Conservation (phyloP, 108 stramenopile genomes). For the Schizochytrium sp. region DNA sequence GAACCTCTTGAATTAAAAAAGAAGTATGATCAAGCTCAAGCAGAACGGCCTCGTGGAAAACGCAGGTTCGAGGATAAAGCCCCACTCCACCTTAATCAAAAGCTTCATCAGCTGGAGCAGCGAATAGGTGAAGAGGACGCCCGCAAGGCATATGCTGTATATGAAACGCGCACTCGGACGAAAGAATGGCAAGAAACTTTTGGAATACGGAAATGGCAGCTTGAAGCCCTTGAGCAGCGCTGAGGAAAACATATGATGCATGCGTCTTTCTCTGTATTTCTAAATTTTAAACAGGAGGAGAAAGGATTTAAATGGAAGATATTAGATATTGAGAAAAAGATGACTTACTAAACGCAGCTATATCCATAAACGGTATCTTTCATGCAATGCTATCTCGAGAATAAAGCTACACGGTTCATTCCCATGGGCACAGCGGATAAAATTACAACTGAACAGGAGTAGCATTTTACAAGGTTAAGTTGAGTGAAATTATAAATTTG, state of each 20-base stretch:
- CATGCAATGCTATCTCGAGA: too few relatives aligned
- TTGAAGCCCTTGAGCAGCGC: neutral
- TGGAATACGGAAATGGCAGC: neutral
- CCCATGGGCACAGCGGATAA: too few relatives aligned
- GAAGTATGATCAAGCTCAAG: neutral
- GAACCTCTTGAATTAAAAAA: neutral
- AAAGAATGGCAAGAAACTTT: constrained; percentile 19
- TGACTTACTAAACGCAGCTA: too few relatives aligned
- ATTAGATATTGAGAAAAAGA: too few relatives aligned
- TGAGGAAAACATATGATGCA: neutral
- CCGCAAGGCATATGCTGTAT: neutral
- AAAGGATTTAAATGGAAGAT: too few relatives aligned
- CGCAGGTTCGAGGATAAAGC: neutral
- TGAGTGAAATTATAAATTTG: too few relatives aligned
- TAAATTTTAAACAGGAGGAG: too few relatives aligned
- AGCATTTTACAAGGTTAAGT: too few relatives aligned
- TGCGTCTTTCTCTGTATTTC: too few relatives aligned
- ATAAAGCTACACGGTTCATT: too few relatives aligned
- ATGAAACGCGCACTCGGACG: constrained; percentile 11
- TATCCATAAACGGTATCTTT: too few relatives aligned
- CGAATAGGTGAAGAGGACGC: constrained; percentile 34
- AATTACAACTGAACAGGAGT: too few relatives aligned
- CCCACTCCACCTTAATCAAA: neutral
- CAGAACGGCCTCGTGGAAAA: neutral
- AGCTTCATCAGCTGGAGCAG: constrained; percentile 6